These are phyloP conservation scores for Coffea eugenioides DNA, from an alignment of 257 asterid genomes.

Conservation along the genomic window DNA sequence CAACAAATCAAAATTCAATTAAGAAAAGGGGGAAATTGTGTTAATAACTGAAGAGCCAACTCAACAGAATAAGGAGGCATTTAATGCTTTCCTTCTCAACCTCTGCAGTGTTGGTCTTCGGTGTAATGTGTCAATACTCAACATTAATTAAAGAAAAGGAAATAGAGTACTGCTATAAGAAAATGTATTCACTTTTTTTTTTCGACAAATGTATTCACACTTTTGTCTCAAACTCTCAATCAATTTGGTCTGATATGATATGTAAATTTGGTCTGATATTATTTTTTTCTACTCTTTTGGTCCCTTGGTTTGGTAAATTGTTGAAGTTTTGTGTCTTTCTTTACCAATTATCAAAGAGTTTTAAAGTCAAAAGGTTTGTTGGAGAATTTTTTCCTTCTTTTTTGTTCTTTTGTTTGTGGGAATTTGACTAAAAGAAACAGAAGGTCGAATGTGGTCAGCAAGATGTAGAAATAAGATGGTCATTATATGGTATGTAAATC, in stretches of 20 bases:
- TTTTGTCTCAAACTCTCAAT: not conserved
- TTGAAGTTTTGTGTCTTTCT: not conserved
- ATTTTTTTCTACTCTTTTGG: not conserved
- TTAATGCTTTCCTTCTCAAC: slow-evolving; percentile 17
- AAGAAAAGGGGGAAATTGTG: slow-evolving; percentile 1
- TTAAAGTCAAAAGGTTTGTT: not conserved
- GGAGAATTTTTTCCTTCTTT: not conserved
- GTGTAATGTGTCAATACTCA: not conserved
- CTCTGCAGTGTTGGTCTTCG: not conserved
- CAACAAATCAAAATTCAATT: not conserved
- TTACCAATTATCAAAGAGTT: not conserved
- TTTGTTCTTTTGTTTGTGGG: not conserved
- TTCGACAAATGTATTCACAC: not conserved
- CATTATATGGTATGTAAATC: not conserved
- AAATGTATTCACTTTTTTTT: not conserved
- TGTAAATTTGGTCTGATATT: not conserved
- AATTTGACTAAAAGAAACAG: not conserved
- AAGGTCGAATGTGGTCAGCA: not conserved
- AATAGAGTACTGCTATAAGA: not conserved
- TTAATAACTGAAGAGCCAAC: slow-evolving; percentile 8
- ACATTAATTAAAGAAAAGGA: not conserved
- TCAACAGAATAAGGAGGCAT: slow-evolving; percentile 19
- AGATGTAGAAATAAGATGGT: not conserved
- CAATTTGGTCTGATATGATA: not conserved
- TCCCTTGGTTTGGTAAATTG: not conserved